A percentile compares a stretch with the other conserved stretches of the same genome.
These are phyloP conservation scores for Vaccinium macrocarpon DNA, from an alignment of 148 eudicot species.

Conservation along the genomic window DNA sequence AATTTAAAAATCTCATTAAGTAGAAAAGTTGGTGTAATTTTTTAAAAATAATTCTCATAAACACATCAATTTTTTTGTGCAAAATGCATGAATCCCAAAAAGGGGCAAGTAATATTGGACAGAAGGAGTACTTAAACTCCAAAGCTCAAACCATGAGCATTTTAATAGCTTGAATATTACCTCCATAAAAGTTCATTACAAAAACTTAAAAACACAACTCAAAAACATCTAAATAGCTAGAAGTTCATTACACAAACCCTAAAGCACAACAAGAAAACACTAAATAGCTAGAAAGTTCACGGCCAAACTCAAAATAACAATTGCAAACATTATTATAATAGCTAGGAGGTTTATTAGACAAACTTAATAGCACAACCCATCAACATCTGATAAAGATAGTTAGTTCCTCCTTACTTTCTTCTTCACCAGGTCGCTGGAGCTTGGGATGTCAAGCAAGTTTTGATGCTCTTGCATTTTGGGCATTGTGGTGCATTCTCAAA, in stretches of 20 bases:
- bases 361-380: not conserved
- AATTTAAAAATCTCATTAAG: too few relatives aligned
- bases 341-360: not conserved
- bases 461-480: not conserved
- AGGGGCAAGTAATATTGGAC: too few relatives aligned
- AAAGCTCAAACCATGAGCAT: not conserved
- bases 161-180: not conserved
- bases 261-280: not conserved
- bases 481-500: not conserved
- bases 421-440: not conserved
- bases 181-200: not conserved
- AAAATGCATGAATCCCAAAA: too few relatives aligned
- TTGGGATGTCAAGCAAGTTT: not conserved
- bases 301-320: too few relatives aligned
- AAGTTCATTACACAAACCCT: not conserved
- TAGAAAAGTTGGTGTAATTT: too few relatives aligned
- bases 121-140: not conserved
- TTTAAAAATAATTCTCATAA: too few relatives aligned
- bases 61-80: too few relatives aligned
- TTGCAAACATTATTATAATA: too few relatives aligned
- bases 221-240: not conserved
- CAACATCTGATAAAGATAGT: not conserved
- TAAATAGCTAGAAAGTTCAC: too few relatives aligned
- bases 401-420: conserved; percentile 1
- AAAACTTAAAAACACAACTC: not conserved